Evolutionary conservation across 345 rosid species (phyloP), one percentile per base, ranked within the genome.

Genomic region (Eucalyptus sideroxylon): DNA sequence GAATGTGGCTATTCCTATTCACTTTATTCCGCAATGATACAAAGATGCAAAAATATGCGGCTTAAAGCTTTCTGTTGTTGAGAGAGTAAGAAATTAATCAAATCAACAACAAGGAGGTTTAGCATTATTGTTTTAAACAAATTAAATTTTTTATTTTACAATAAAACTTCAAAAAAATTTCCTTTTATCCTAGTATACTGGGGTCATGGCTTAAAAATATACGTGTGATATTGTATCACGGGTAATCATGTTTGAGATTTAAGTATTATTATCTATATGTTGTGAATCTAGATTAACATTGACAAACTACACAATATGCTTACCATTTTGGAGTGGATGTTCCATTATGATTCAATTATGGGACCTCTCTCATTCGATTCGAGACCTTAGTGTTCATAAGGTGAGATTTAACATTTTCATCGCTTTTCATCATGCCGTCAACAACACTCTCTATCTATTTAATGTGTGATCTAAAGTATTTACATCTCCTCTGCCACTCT

Each of bases 201-300:
- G 2, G 37, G 19, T n/a, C 37, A 34, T n/a, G 40, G 21, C 77
- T 65, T n/a, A 16, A 65, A 65, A n/a, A 34, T 15, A 27, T 65
- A n/a, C 6, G 5, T 8, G 9, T n/a, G 5, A 16, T 16, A n/a
- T 16, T 69, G 24, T 16, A 72, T 72, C 44, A 3, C 0, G 1
- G 4, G 44, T 34, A 34, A 17, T 72, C 40, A 34, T 34, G 11
- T 17, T 69, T 17, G 81, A 34, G 44, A 69, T 34, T 69, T 69
- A 17, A 19, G 81, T 62, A 6, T 67, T 34, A 30, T 69, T 69
- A 16, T 34, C 2, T 34, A 3, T 17, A 9, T 34, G 26, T 67
- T 8, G 12, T 72, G 7, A 19, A 72, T 34, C 44, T 72, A 34
- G 11, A 72, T 69, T 69, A 34, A 69, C 7, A 16, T 34, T 0